Base-by-base conservation (phyloP, 441 rosid genomes). In the Omphalea diandra region DNA sequence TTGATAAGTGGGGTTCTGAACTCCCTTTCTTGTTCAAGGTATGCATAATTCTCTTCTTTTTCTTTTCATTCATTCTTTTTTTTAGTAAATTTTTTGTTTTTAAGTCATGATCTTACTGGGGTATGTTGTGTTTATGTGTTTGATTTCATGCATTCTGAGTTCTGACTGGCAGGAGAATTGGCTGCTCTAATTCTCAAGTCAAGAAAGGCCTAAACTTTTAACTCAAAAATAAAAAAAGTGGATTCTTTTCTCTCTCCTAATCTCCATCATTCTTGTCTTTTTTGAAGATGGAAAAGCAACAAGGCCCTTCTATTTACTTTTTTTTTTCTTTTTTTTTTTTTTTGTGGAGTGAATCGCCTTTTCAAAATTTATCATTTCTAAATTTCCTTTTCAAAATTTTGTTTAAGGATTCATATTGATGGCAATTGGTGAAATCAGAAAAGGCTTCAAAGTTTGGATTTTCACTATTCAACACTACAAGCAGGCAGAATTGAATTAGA, bases 1-100 rank as follows among this genome's bases (percentile, higher is more conserved):
- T 87, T 76, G 75, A 72, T 24, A 79, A 81, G 73, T 89, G 93
- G 96, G 97, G 94, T 1, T 83, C 70, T 74, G 88, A 90, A 86
- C 90, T 88, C 71, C 98, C 96, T 70, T 90, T 88, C 81, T 76
- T 86, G 76, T 89, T 87, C 85, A 87, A 89, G 97, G 95, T 93
- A 79, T 50, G n/a, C 46, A 26, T 32, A 3, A 2, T 61, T 59
- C 36, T 46, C 8, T 15, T 54, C 5, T 65, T 20, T 63, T 26
- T 67, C n/a, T 7, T 33, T 14, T 2, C 27, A 24, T 4, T 44
- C 5, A 57, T 10, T 40, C 14, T 7, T 14, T 11, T 11, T 12
- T 53, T 35, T 22, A 6, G 7, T 20, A 7, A 26, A 29, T 0
- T 12, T 31, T 0, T 12, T 31, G 40, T 56, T 10, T 64, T 22